Evolutionary conservation across 179 eudicot species (phyloP).

Genomic region (Pouteria campechiana): DNA sequence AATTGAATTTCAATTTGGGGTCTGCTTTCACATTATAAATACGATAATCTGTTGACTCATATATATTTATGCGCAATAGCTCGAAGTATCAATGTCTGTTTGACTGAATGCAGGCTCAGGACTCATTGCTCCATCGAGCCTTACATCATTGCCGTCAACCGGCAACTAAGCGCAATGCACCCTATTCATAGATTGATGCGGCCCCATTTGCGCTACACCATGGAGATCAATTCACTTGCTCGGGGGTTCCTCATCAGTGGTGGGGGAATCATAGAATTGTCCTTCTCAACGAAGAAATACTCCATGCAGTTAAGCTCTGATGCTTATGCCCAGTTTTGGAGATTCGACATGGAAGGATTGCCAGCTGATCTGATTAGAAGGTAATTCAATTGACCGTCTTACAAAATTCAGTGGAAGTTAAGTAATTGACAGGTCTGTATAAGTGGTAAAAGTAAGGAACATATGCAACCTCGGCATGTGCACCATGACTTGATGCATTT

Average conservation of each 20-base stretch:
- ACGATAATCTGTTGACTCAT: neutral
- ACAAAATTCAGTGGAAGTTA: too few relatives aligned
- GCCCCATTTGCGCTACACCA: conserved; percentile 32
- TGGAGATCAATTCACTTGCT: conserved; percentile 34
- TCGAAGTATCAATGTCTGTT: neutral
- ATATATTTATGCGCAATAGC: neutral
- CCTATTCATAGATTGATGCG: conserved; percentile 21
- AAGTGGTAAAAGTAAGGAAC: too few relatives aligned
- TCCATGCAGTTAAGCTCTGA: conserved; percentile 34
- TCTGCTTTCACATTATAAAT: neutral
- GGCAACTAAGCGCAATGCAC: conserved; percentile 34
- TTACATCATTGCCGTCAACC: conserved; percentile 25
- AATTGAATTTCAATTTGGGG: neutral
- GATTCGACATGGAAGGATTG: conserved; percentile 25
- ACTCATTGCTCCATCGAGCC: conserved; percentile 33
- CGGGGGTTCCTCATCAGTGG: conserved; percentile 22
- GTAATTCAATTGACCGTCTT: neutral
- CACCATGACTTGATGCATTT: too few relatives aligned
- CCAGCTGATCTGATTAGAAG: conserved; percentile 30
- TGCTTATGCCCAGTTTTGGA: conserved; percentile 23
- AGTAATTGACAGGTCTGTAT: too few relatives aligned
- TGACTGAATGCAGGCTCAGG: conserved; percentile 17
- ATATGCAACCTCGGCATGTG: too few relatives aligned
- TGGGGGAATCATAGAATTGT: conserved; percentile 21
- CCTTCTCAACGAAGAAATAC: conserved; percentile 15